Percentiles rank a stretch among this genome's conserved stretches.
Conservation (phyloP, 176 grass and related monocot genomes). For the Elymus sibiricus region DNA sequence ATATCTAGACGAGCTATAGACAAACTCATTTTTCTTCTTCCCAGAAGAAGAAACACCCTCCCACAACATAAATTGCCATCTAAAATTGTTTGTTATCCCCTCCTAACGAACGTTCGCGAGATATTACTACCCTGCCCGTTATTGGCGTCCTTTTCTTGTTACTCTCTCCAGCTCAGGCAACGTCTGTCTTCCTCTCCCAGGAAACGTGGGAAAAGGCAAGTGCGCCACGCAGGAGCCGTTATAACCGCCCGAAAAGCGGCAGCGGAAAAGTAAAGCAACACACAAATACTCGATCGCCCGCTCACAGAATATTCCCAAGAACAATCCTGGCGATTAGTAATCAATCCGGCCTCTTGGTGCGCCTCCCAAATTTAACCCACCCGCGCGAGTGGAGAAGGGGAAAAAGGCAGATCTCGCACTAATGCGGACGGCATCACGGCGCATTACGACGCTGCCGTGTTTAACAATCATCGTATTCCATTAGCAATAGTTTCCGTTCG, state of each 20-base stretch:
- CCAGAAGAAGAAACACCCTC: too few species aligned
- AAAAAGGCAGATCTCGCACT: background rate
- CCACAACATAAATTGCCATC: too few species aligned
- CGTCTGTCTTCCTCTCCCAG: background rate
- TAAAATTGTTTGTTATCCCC: too few species aligned
- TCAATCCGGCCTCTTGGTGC: background rate
- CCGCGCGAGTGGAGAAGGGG: background rate
- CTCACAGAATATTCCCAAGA: constrained; percentile 18
- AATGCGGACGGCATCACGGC: constrained; percentile 8
- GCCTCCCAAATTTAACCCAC: background rate
- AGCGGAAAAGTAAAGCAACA: background rate
- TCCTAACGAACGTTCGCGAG: too few species aligned
- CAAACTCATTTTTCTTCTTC: too few species aligned
- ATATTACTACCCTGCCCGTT: too few species aligned
- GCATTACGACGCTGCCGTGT: background rate
- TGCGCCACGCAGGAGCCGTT: constrained; percentile 18
- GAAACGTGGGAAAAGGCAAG: background rate
- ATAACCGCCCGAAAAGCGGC: constrained; percentile 24
- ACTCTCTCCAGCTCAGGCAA: too few species aligned
- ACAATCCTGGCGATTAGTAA: background rate
- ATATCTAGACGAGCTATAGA: too few species aligned
- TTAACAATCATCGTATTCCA: constrained; percentile 29
- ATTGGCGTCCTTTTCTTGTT: too few species aligned
- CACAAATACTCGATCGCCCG: background rate
- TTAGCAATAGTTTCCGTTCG: constrained; percentile 9